A percentile compares a stretch with the other conserved stretches of the same genome.
These are phyloP conservation scores for Trichosporon inkin DNA, from an alignment of 1,284 basidiomycete genomes.

Conservation along the genomic window DNA sequence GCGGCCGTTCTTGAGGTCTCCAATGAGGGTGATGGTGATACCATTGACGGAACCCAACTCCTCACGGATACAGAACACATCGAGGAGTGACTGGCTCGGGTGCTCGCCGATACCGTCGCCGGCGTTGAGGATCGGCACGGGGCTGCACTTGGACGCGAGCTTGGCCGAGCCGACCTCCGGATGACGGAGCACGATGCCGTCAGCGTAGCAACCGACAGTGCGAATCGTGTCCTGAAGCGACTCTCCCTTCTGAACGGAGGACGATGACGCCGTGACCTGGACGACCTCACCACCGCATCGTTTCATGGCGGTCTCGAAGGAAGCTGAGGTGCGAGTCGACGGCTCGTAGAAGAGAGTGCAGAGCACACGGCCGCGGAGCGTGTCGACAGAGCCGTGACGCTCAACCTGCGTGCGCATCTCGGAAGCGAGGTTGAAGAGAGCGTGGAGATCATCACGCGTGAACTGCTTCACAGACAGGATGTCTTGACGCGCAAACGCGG, in stretches of 20 bases:
- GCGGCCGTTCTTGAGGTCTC: slow-evolving; percentile 96
- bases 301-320: slow-evolving; percentile 99
- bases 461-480: slow-evolving; percentile 95
- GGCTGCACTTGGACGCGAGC: slow-evolving; percentile 85
- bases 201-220: slow-evolving; percentile 91
- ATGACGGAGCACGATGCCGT: slow-evolving; percentile 91
- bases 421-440: slow-evolving; percentile 89
- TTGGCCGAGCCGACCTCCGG: slow-evolving; percentile 89
- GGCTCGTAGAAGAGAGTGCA: slow-evolving; percentile 98
- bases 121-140: slow-evolving; percentile 93
- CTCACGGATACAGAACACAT: slow-evolving; percentile 95
- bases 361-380: slow-evolving; percentile 85
- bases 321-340: slow-evolving; percentile 89
- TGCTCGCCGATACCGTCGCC: slow-evolving; percentile 98
- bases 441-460: slow-evolving; percentile 81
- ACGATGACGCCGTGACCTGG: slow-evolving; percentile 71
- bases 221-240: slow-evolving; percentile 88
- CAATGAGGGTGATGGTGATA: slow-evolving; percentile 85
- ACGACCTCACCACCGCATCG: slow-evolving; percentile 94
- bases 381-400: slow-evolving; percentile 80
- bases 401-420: slow-evolving; percentile 97
- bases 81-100: slow-evolving; percentile 90
- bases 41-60: slow-evolving; percentile 98
- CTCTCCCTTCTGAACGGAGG: slow-evolving; percentile 93
- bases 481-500: slow-evolving; percentile 77